Conservation (phyloP, 768 basidiomycete species). For the Fomitopsis pulvina region DNA sequence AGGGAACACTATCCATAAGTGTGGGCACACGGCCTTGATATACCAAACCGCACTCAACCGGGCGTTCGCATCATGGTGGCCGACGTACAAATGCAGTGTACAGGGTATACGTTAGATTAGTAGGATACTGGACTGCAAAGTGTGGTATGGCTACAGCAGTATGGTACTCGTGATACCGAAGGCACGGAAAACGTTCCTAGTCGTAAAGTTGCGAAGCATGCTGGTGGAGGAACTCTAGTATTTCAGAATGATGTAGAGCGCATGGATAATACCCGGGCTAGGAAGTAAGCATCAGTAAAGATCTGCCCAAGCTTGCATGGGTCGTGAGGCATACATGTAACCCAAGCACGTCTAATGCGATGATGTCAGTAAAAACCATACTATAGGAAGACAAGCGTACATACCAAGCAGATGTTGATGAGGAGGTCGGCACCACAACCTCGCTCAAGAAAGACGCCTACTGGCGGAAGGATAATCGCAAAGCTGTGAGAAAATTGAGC, state of each 20-base stretch:
- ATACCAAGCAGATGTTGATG: constrained; percentile 69
- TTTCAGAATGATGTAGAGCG: constrained; percentile 78
- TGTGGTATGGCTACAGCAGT: neutral
- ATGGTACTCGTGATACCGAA: no score
- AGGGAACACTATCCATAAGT: no score
- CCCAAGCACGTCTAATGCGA: constrained; percentile 53
- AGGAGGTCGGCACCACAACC: constrained; percentile 72
- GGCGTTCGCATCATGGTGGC: no score
- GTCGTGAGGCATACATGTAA: constrained; percentile 51
- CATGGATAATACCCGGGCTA: constrained; percentile 78
- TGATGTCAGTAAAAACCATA: neutral
- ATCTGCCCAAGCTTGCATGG: neutral
- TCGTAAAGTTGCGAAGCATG: neutral
- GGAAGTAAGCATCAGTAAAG: constrained; percentile 12
- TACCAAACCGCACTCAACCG: no score
- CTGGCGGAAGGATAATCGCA: constrained; percentile 72
- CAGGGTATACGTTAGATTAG: neutral
- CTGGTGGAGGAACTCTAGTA: no score
- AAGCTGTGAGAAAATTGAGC: constrained; percentile 29
- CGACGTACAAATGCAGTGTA: no score
- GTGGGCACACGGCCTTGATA: no score
- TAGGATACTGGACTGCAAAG: neutral
- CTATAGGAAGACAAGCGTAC: constrained; percentile 10
- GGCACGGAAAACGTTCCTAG: neutral
- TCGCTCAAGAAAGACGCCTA: constrained; percentile 85